Evolutionary conservation across 1,284 basidiomycete genomes (phyloP).

Genomic region (Blastosporella zonata): DNA sequence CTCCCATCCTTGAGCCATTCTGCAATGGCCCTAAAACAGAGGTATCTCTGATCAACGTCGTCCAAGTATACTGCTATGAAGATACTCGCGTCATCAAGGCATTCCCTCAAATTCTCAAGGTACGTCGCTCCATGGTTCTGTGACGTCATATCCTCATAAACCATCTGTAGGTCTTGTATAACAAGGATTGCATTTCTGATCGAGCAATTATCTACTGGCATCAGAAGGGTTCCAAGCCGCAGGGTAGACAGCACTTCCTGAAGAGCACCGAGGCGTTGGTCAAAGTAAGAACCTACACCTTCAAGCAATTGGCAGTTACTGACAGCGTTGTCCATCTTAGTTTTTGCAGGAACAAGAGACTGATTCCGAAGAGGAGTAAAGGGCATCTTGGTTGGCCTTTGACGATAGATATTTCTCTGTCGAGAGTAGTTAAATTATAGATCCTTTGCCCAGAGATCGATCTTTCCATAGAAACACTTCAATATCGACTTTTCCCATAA

Average conservation of each 20-base stretch:
- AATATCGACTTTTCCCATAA: not conserved
- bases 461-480: not conserved
- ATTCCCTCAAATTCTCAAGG: slow-evolving; percentile 93
- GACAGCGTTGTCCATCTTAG: slow-evolving; percentile 31
- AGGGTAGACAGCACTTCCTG: slow-evolving; percentile 93
- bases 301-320: not conserved
- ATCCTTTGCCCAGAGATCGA: not conserved
- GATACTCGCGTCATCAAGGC: slow-evolving; percentile 92
- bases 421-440: not conserved
- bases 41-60: slow-evolving; percentile 88
- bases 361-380: slow-evolving; percentile 69
- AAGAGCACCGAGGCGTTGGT: slow-evolving; percentile 86
- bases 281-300: slow-evolving; percentile 56
- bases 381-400: not conserved
- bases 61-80: slow-evolving; percentile 93
- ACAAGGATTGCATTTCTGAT: slow-evolving; percentile 91
- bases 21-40: slow-evolving; percentile 84
- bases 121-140: slow-evolving; percentile 24
- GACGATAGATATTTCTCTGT: not conserved
- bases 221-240: slow-evolving; percentile 92
- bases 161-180: slow-evolving; percentile 76
- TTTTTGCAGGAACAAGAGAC: slow-evolving; percentile 81
- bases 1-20: slow-evolving; percentile 86
- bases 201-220: slow-evolving; percentile 98
- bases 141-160: not conserved